Base-by-base conservation (phyloP, 1,284 basidiomycete genomes). In the Coniophora puteana region DNA sequence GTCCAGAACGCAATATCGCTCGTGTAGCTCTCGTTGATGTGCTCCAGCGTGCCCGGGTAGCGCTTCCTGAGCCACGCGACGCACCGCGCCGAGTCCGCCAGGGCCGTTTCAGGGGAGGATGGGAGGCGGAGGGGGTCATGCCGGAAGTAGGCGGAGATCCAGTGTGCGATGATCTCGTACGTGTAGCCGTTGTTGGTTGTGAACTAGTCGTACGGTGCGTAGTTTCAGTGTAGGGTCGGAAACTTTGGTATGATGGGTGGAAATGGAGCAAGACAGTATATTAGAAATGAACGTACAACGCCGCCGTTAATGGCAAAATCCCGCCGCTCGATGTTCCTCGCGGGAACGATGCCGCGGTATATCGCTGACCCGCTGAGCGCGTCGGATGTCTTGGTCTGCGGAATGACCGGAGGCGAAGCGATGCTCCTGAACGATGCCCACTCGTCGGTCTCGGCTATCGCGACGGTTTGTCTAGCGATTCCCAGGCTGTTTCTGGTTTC, bases 281-380 rank as follows among this genome's bases (percentile, higher is more conserved):
- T n/a, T n/a, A n/a, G n/a, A n/a, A n/a, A n/a, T n/a, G n/a, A n/a
- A n/a, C 67, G 34, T 54, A 78, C 76, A 17, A 75, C 55, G 6
- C 76, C 76, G 7, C 79, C 80, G 32, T 78, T 80, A 40, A 83
- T 67, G 0, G 78, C 79, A 42, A 83, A 75, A 53, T 82, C 79
- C 16, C 72, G 60, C 10, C 61, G 60, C 3, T 50, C 22, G 28
- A 83, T 69, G 45, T 74, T 79, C 49, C 69, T 74, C 4, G 68
- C 71, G 0, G 79, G 79, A 2, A 81, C 70, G 6, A 80, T 52
- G 7, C 78, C 78, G 12, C 77, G 68, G 51, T 80, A 77, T 2
- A 80, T 66, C 4, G 67, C n/a, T n/a, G n/a, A n/a, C n/a, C n/a
- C n/a, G n/a, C n/a, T n/a, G n/a, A n/a, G n/a, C n/a, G n/a, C n/a